These are phyloP conservation scores for Penicillium daleae DNA, from an alignment of 495 filamentous ascomycete genomes.

Conservation along the genomic window DNA sequence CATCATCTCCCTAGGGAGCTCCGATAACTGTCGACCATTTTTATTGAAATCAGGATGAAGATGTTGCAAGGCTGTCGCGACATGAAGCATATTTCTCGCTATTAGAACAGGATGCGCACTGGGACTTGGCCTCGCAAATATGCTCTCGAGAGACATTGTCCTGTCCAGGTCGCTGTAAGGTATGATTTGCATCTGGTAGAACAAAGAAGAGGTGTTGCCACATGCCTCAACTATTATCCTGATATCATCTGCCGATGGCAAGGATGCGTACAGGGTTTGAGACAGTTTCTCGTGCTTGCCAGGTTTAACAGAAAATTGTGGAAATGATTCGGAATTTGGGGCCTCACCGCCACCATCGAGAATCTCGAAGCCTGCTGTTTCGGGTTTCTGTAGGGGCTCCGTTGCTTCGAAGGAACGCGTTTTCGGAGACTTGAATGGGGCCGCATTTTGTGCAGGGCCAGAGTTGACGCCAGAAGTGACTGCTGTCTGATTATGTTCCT, in stretches of 20 bases:
- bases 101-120: slow-evolving; percentile 29
- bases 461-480: not conserved
- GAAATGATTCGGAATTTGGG: no score
- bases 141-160: slow-evolving; percentile 7
- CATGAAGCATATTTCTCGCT: slow-evolving; percentile 23
- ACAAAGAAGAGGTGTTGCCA: slow-evolving; percentile 16
- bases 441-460: not conserved
- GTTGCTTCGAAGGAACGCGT: no score
- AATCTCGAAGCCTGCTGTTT: not conserved
- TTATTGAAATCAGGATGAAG: slow-evolving; percentile 19
- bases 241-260: slow-evolving; percentile 23
- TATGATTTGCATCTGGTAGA: slow-evolving; percentile 18
- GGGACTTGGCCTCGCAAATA: slow-evolving; percentile 16
- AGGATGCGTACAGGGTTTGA: slow-evolving; percentile 14
- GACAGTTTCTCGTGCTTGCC: slow-evolving; percentile 18
- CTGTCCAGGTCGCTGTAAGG: slow-evolving; percentile 25
- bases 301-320: not conserved
- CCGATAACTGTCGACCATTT: slow-evolving; percentile 19
- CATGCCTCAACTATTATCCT: slow-evolving; percentile 19
- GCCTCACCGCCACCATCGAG: not conserved
- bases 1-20: slow-evolving; percentile 18
- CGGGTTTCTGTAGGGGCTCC: no score
- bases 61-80: slow-evolving; percentile 25
- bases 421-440: not conserved
- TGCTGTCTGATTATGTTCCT: no score